phyloP scores from a whole-genome alignment of 768 basidiomycete genomes.

The Holtermanniella nyarrowii region DNA sequence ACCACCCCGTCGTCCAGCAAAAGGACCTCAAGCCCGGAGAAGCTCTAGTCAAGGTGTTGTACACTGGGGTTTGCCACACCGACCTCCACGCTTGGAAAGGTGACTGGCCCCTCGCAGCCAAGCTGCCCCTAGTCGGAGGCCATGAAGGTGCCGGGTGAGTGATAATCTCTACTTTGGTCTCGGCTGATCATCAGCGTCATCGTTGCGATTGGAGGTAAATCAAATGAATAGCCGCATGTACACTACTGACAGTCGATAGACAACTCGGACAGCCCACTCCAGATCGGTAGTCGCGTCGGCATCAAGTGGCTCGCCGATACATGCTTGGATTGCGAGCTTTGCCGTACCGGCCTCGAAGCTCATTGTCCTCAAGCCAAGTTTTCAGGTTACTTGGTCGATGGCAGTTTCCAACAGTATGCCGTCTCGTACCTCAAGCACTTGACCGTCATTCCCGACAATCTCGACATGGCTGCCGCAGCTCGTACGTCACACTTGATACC shows the following conservation, averaged over 20 bases:
- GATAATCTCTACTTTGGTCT: no score
- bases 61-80: constrained; percentile 1
- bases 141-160: constrained; percentile 68
- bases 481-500: neutral
- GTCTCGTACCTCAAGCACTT: constrained; percentile 43
- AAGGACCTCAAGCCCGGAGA: constrained; percentile 31
- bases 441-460: constrained; percentile 63
- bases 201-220: constrained; percentile 66
- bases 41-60: constrained; percentile 49
- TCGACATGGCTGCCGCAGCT: constrained; percentile 49
- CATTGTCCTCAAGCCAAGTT: constrained; percentile 54
- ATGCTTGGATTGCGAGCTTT: constrained; percentile 66
- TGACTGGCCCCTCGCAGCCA: constrained; percentile 62
- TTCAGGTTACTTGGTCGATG: constrained; percentile 65
- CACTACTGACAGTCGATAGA: constrained; percentile 16
- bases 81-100: constrained; percentile 64
- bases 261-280: constrained; percentile 44
- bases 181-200: no score
- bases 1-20: constrained; percentile 30
- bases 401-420: constrained; percentile 54
- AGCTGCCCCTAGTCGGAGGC: constrained; percentile 20
- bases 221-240: constrained; percentile 43
- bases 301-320: constrained; percentile 53
- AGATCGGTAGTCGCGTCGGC: constrained; percentile 69
- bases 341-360: constrained; percentile 64